Base-by-base conservation (phyloP, 2,329 filamentous ascomycete genomes). In the Dothideomycetes sp. region DNA sequence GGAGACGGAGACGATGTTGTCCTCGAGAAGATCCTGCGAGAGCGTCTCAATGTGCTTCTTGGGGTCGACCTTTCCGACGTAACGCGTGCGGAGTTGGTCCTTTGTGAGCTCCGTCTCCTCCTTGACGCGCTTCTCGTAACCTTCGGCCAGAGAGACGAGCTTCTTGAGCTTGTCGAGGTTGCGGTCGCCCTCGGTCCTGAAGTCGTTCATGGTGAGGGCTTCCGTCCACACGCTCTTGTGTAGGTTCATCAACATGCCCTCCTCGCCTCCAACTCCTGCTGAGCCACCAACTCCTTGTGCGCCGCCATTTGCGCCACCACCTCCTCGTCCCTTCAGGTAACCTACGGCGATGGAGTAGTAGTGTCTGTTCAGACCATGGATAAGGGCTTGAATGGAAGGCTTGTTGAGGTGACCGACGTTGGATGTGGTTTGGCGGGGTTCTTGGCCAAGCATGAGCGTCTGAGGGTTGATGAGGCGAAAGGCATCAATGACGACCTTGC, bases 221-320 rank as follows among this genome's bases (percentile, higher is more conserved):
- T 98, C 91, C 1, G 93, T 98, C 91, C 91, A 98, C 33, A 95
- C 88, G 52, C 96, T 91, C 73, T 98, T 98, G 75, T 98, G 91
- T 49, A 98, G 70, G 61, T 98, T 98, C 93, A 98, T 98, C 55
- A 98, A 66, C 91, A 98, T 98, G 65, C 94, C 96, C 72, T 98
- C 93, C 62, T 98, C 91, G 37, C 98, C 71, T 1, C 86, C 45
- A 9, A 47, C 34, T 17, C 35, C 40, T 18, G 30, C 36, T 9
- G 41, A 36, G 7, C 14, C 31, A 12, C 32, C 36, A 7, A 31
- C 8, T 9, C 18, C 39, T 19, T 40, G 40, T 4, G 42, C 37
- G 14, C 34, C 22, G 14, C 38, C 41, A 7, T 37, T 40, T 17
- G 34, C 34, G 9, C 33, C 38, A 16, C 19, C 42, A n/a, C 41